Conservation (phyloP, 345 rosid genomes). For the Eucalyptus pauciflora region DNA sequence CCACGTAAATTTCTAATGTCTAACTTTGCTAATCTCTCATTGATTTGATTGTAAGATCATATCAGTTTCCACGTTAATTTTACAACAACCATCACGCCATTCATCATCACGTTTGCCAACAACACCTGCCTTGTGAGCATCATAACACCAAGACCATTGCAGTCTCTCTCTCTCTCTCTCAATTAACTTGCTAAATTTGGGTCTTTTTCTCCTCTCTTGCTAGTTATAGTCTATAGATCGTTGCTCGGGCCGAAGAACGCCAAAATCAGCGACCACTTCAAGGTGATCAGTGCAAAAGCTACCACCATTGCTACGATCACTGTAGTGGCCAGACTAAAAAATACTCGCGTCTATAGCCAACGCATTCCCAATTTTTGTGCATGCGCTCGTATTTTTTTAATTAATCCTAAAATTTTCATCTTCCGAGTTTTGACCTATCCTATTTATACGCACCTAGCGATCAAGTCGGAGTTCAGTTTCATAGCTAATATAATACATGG, state of each 20-base stretch:
- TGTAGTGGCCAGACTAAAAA: neutral
- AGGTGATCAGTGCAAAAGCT: neutral
- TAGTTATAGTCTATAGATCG: neutral
- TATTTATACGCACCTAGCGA: neutral
- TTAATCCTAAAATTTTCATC: no score
- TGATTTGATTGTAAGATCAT: no score
- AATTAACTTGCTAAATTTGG: neutral
- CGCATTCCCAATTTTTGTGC: no score
- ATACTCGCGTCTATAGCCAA: no score
- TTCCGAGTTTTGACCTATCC: neutral
- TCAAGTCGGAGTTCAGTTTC: neutral
- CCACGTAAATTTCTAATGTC: fast-evolving
- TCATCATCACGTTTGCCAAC: neutral
- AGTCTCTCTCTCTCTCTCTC: neutral
- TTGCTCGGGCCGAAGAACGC: neutral
- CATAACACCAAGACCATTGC: neutral
- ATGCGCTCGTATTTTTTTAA: no score
- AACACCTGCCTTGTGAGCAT: neutral
- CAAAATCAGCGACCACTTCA: neutral
- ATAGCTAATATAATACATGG: neutral
- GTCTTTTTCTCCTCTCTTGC: neutral
- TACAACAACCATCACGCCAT: no score
- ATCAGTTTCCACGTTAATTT: no score
- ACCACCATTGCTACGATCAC: neutral
- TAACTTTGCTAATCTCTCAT: no score